Percentiles rank a stretch among this genome's conserved stretches.
phyloP scores from a whole-genome alignment of 345 rosid species.

The Euphorbia pulcherrima region DNA sequence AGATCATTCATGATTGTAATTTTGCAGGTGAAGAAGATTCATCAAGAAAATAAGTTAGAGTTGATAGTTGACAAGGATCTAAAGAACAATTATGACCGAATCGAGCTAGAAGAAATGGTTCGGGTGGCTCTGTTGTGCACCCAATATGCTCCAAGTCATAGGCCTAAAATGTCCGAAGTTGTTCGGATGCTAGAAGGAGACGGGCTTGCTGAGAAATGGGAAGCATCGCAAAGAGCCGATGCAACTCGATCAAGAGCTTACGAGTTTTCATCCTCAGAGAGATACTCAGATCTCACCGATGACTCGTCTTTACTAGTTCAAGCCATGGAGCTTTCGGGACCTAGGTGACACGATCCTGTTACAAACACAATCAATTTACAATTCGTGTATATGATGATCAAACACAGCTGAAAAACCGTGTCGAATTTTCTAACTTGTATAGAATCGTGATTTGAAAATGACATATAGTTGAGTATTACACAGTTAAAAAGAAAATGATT shows the following conservation, averaged over 20 bases:
- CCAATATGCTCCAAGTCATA: constrained; percentile 67
- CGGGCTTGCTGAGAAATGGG: constrained; percentile 94
- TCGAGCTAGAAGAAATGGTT: constrained; percentile 81
- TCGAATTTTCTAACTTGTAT: constrained; percentile 33
- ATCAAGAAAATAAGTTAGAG: constrained; percentile 85
- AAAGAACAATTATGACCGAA: constrained; percentile 57
- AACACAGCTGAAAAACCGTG: constrained; percentile 23
- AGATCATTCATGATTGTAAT: not conserved
- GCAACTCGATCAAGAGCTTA: constrained; percentile 51
- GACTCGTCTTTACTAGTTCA: constrained; percentile 73
- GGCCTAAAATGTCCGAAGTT: constrained; percentile 95
- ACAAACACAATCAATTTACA: not conserved
- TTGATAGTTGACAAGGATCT: constrained; percentile 81
- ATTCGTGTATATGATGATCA: constrained; percentile 25
- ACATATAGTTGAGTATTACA: constrained; percentile 28
- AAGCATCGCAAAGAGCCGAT: constrained; percentile 79
- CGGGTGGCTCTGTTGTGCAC: constrained; percentile 84
- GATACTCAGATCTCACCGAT: constrained; percentile 84
- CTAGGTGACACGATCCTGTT: constrained; percentile 50
- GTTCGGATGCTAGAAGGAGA: constrained; percentile 96
- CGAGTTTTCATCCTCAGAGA: constrained; percentile 70
- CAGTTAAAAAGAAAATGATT: too few relatives aligned
- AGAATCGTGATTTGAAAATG: constrained; percentile 28
- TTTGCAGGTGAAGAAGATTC: constrained; percentile 78
- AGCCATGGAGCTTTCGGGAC: constrained; percentile 96